These are phyloP conservation scores for Mycena kentingensis DNA, from an alignment of 768 basidiomycete species.

Conservation along the genomic window DNA sequence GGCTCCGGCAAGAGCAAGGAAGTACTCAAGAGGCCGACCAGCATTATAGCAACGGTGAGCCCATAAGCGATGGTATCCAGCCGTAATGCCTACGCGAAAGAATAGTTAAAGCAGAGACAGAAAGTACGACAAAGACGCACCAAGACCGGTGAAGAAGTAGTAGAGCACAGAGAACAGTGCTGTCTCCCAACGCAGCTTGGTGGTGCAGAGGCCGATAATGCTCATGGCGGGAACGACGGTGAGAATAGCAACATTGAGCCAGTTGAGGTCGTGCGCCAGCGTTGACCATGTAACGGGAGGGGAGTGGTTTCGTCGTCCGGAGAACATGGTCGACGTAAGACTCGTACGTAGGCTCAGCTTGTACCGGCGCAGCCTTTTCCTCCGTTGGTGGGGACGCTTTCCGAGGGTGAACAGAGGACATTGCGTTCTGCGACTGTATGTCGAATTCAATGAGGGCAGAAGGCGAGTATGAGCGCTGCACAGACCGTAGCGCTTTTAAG, in stretches of 20 bases:
- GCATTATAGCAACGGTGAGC: constrained; percentile 97
- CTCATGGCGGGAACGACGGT: constrained; percentile 75
- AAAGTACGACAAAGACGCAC: constrained; percentile 41
- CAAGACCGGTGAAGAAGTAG: constrained; percentile 65
- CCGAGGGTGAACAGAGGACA: no score
- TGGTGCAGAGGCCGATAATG: constrained; percentile 69
- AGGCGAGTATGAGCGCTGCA: no score
- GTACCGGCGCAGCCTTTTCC: no score
- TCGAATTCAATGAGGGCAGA: no score
- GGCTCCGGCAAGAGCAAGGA: constrained; percentile 80
- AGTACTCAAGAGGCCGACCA: constrained; percentile 79
- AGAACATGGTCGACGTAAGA: constrained; percentile 83
- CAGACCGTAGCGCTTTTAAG: no score
- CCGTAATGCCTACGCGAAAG: constrained; percentile 65
- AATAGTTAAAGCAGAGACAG: not conserved
- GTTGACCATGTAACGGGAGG: constrained; percentile 67
- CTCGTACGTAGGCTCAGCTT: no score
- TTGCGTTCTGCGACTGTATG: no score
- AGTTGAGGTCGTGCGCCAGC: constrained; percentile 67
- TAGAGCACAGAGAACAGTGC: constrained; percentile 49
- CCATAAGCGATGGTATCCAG: constrained; percentile 97
- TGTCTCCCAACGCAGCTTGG: constrained; percentile 73
- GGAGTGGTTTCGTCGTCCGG: constrained; percentile 66
- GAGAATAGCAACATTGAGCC: constrained; percentile 76
- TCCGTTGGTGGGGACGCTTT: no score